Evolutionary conservation across 2,329 filamentous ascomycete species (phyloP).

Genomic region (Thielaviopsis musarum): DNA sequence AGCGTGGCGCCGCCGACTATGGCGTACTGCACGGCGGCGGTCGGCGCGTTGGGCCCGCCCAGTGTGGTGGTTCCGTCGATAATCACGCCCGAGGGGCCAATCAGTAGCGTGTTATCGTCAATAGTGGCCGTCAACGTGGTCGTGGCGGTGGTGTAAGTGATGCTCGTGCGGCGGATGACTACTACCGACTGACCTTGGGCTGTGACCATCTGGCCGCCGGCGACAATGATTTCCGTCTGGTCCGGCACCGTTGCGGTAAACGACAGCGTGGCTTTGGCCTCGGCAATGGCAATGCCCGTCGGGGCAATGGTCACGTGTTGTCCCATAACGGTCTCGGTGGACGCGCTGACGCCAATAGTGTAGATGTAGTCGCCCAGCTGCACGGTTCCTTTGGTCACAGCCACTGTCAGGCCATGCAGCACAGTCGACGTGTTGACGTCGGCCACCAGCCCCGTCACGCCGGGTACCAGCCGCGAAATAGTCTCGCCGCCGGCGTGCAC

Average conservation of each 20-base stretch:
- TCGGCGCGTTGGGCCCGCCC: slow-evolving; percentile 24
- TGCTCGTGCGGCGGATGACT: slow-evolving; percentile 25
- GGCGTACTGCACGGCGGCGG: slow-evolving; percentile 24
- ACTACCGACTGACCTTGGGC: slow-evolving; percentile 25
- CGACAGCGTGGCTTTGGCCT: slow-evolving; percentile 21
- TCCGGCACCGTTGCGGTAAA: slow-evolving; percentile 18
- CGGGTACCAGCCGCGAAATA: slow-evolving; percentile 24
- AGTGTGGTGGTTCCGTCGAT: slow-evolving; percentile 24
- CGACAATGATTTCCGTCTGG: slow-evolving; percentile 28
- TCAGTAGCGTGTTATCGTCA: slow-evolving; percentile 32
- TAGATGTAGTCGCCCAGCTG: slow-evolving; percentile 27
- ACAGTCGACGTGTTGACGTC: slow-evolving; percentile 21
- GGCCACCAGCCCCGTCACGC: slow-evolving; percentile 18
- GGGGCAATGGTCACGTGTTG: slow-evolving; percentile 21
- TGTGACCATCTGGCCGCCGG: slow-evolving; percentile 31
- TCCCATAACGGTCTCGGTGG: slow-evolving; percentile 18
- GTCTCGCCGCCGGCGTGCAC: slow-evolving; percentile 18
- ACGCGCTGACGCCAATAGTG: slow-evolving; percentile 23
- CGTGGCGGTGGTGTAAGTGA: slow-evolving; percentile 27
- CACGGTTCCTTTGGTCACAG: slow-evolving; percentile 24
- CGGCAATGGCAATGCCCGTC: slow-evolving; percentile 19
- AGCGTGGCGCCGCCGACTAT: slow-evolving; percentile 37
- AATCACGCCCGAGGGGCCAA: slow-evolving; percentile 29
- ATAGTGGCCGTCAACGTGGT: slow-evolving; percentile 24
- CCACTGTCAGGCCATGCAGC: slow-evolving; percentile 25